Percentiles rank a stretch among this genome's conserved stretches.
Conservation (phyloP, 2,329 filamentous ascomycete genomes). For the Xylariaceae sp. region DNA sequence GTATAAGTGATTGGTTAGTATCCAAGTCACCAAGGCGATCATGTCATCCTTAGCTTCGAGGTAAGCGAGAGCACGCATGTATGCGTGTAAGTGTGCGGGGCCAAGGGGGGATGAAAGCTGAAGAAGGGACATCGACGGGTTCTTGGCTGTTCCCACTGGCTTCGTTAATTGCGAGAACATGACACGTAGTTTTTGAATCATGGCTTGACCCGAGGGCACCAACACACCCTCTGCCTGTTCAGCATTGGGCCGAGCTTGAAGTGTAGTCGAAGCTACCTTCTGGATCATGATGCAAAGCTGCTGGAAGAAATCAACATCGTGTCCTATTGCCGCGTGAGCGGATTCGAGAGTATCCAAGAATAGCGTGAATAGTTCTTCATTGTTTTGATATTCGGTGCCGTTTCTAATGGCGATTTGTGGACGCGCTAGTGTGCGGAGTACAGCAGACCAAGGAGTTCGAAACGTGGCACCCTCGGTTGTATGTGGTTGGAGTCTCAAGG, state of each 20-base stretch:
- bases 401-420: constrained; percentile 31
- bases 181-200: constrained; percentile 9
- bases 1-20: constrained; percentile 43
- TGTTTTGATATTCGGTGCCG: constrained; percentile 20
- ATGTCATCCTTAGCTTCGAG: constrained; percentile 60
- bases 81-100: constrained; percentile 52
- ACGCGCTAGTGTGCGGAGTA: constrained; percentile 40
- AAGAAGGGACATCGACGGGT: background rate
- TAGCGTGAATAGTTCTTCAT: constrained; percentile 31
- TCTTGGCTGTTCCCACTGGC: constrained; percentile 16
- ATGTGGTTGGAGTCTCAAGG: constrained; percentile 25
- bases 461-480: constrained; percentile 31
- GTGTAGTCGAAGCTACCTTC: constrained; percentile 27
- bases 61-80: constrained; percentile 62
- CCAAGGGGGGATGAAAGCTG: constrained; percentile 42
- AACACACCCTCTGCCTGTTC: constrained; percentile 4
- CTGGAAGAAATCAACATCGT: constrained; percentile 36
- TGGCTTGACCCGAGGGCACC: constrained; percentile 7
- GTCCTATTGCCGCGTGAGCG: constrained; percentile 29
- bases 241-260: constrained; percentile 9
- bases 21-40: constrained; percentile 57
- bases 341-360: constrained; percentile 32
- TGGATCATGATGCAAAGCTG: constrained; percentile 35
- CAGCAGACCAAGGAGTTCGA: constrained; percentile 41
- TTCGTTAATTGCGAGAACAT: constrained; percentile 27